Evolutionary conservation across 163 green algal species (phyloP), one percentile per base, ranked within the genome.

Genomic region (Prototheca stagnorum): DNA sequence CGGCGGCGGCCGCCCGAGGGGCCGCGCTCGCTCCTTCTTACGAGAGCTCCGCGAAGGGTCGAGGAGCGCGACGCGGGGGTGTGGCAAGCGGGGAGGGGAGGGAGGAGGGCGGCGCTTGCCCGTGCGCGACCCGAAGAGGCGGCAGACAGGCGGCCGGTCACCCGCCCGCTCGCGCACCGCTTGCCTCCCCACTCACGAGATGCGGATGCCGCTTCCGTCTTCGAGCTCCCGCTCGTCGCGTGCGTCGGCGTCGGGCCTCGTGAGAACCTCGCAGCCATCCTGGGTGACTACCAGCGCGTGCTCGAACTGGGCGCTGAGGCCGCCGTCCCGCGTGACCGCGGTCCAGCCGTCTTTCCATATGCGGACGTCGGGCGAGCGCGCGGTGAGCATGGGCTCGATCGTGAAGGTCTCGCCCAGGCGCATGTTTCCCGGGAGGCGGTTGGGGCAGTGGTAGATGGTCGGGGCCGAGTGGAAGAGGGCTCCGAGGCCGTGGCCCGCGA

Each of bases 401-500:
- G 88, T 97, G 73, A 97, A 97, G 2, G 85, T 96, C 74, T 85
- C 69, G 7, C 76, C 68, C 21, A 66, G 34, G 51, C 68, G 31
- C 80, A 95, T 89, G 17, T 64, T 49, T 0, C 69, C 76, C 3
- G 62, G 64, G 29, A 84, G 56, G 35, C 66, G 75, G 58, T 90
- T 90, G 6, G 55, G 55, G 53, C 82, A 68, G 64, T 96, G 89
- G 14, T 81, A 53, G n/a, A 98, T 73, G 20, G 68, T 68, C 2
- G 88, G 90, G 7, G 70, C 70, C 2, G 72, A 75, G 63, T 98
- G 90, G 70, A 98, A 98, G 19, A 66, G 37, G 24, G 46, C 57
- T 15, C 90, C 90, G n/a, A 99, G 84, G 23, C 90, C 90, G 70
- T 97, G 90, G 1, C 90, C 90, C 23, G 95, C 73, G 68, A 92